These are phyloP conservation scores for Eucalyptus viminalis DNA, from an alignment of 345 rosid genomes.

Conservation along the genomic window DNA sequence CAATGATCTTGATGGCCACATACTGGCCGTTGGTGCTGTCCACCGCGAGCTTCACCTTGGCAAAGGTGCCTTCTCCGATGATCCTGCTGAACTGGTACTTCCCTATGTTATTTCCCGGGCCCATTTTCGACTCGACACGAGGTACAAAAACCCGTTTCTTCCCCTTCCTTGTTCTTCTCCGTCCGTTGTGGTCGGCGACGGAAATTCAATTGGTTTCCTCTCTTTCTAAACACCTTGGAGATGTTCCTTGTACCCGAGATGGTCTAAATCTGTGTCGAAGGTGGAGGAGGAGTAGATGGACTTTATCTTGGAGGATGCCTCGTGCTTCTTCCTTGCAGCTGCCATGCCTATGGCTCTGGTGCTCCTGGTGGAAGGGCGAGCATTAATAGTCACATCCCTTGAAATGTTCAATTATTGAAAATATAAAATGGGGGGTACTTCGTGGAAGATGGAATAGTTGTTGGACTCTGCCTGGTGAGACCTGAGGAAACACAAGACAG, in stretches of 20 bases:
- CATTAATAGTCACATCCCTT: background rate
- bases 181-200: background rate
- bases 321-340: background rate
- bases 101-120: conserved; percentile 39
- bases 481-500: background rate
- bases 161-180: background rate
- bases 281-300: background rate
- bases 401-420: background rate
- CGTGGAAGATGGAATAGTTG: background rate
- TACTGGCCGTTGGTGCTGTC: conserved; percentile 41
- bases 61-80: conserved; percentile 83
- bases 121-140: conserved; percentile 10
- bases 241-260: background rate
- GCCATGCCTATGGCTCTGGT: background rate
- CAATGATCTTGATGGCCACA: conserved; percentile 77
- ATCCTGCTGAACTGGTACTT: conserved; percentile 60
- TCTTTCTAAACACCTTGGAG: background rate
- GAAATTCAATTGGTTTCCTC: background rate
- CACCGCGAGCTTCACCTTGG: conserved; percentile 80
- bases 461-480: background rate
- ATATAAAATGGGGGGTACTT: background rate
- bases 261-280: background rate
- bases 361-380: background rate
- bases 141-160: background rate
- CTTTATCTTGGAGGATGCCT: background rate